These are phyloP conservation scores for Artemisia argyi DNA, from an alignment of 129 eudicot species.

Conservation along the genomic window DNA sequence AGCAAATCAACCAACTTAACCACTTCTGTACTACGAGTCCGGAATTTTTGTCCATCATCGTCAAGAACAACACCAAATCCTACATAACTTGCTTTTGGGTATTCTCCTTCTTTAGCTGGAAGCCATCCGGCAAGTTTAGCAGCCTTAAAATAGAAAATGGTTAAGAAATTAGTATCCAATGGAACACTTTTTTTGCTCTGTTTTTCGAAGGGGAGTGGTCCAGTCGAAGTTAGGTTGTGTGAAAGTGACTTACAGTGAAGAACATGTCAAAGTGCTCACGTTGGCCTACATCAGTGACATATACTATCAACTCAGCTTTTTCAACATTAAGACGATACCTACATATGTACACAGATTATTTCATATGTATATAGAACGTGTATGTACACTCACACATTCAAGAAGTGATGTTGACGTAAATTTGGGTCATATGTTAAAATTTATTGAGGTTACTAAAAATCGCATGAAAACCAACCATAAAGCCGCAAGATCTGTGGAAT, in stretches of 20 bases:
- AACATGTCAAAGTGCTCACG: constrained; percentile 94
- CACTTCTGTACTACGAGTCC: constrained; percentile 23
- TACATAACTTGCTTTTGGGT: constrained; percentile 82
- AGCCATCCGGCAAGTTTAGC: constrained; percentile 96
- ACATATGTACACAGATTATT: background rate
- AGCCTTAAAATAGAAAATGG: constrained; percentile 43
- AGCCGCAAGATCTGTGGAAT: constrained; percentile 94
- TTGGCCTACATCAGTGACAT: constrained; percentile 96
- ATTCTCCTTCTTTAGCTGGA: constrained; percentile 57
- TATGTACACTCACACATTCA: no score
- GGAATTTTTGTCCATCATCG: constrained; percentile 80
- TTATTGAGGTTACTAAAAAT: no score
- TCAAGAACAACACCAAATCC: constrained; percentile 98
- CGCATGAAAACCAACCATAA: no score
- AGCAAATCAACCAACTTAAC: constrained; percentile 89
- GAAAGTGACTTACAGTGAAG: constrained; percentile 68
- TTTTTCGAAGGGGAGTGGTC: background rate
- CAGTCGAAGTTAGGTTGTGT: background rate
- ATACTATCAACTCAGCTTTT: constrained; percentile 89
- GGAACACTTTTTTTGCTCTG: background rate
- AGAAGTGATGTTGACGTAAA: no score
- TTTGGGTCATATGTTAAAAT: no score
- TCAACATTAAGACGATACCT: constrained; percentile 97
- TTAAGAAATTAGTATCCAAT: background rate
- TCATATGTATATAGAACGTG: no score